Evolutionary conservation across 2,329 filamentous ascomycete species (phyloP), one percentile per base, ranked within the genome.

Genomic region (Diaporthe sp.): DNA sequence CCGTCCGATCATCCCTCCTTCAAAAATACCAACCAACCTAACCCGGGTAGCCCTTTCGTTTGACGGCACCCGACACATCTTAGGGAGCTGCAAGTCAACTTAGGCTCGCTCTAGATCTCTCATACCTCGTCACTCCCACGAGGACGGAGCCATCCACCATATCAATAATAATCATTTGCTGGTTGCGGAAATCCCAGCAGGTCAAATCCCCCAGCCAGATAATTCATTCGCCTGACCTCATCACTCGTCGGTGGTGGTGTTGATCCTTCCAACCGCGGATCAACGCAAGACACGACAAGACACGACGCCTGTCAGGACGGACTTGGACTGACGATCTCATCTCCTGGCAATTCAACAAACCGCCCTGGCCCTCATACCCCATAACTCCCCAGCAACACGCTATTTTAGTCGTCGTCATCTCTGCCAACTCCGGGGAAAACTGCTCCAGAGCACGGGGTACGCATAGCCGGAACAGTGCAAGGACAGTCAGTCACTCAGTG

Each of bases 1-100:
- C 75, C 73, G 68, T 76, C 75, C 73, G 73, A 76, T 76, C 75
- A 73, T 75, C 73, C 73, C 73, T 76, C 75, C 73, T 75, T 72
- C 75, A 68, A 68, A 75, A 76, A 76, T 70, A 57, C 71, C 71
- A 71, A 75, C 73, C 75, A 70, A 71, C 58, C 73, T 75, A 75
- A 76, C 51, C 58, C 75, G 47, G 63, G 63, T 68, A 68, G 63
- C 63, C 47, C 63, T 68, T 76, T 76, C 73, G 61, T 75, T 76
- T 75, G 75, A 76, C 73, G 71, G 58, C 71, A 42, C 47, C 57
- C 71, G 57, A 58, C 60, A 74, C 65, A 61, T 28, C 39, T 53
- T 55, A 49, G 68, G 47, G 61, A 73, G 44, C 75, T 75, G 73
- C 75, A 76, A 76, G 75, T 76, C 75, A 76, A 65, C 68, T 76